Percentiles rank a stretch among this genome's conserved stretches.
These are phyloP conservation scores for Cystofilobasidium bisporidii DNA, from an alignment of 768 basidiomycete species.

Conservation along the genomic window DNA sequence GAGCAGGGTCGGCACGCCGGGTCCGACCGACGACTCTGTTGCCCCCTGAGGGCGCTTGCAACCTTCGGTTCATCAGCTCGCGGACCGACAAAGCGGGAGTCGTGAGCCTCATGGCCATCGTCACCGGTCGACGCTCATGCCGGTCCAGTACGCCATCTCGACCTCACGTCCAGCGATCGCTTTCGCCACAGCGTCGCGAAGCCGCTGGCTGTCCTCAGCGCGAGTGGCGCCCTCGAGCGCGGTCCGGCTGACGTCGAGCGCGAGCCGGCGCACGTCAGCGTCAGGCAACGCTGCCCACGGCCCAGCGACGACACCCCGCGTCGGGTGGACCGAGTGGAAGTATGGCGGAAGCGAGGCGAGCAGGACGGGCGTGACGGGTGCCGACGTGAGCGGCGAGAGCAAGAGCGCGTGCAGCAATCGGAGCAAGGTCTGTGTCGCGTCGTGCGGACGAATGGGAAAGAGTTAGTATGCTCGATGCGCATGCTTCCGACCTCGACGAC, in stretches of 20 bases:
- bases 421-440: constrained; percentile 46
- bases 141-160: background rate
- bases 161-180: background rate
- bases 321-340: constrained; percentile 67
- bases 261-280: constrained; percentile 48
- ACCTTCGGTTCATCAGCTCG: no score
- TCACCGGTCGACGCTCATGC: no score
- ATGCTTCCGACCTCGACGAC: constrained; percentile 5
- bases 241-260: constrained; percentile 50
- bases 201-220: background rate
- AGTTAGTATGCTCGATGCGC: no score
- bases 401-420: constrained; percentile 49
- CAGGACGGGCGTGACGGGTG: constrained; percentile 36
- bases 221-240: constrained; percentile 16
- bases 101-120: no score
- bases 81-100: no score
- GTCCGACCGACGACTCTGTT: no score
- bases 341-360: constrained; percentile 58
- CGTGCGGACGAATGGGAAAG: no score
- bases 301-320: constrained; percentile 60
- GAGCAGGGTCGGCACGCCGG: no score
- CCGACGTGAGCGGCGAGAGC: constrained; percentile 17
- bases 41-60: no score
- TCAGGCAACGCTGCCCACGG: constrained; percentile 64
- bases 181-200: constrained; percentile 3